Conservation (phyloP, 2,329 filamentous ascomycete species). For the Exophiala sideris region DNA sequence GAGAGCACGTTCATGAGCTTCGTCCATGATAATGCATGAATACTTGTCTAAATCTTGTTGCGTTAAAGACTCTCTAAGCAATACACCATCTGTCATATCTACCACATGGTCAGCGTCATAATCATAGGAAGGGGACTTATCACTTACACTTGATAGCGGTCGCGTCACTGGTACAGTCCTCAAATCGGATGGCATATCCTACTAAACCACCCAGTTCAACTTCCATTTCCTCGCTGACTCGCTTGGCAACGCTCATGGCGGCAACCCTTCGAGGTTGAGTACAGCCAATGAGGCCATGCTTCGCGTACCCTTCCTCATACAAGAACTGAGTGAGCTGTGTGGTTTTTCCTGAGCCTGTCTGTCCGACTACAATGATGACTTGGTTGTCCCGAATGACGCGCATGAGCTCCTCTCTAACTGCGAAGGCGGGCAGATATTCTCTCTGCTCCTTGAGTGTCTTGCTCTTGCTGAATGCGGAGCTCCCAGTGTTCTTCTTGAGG, state of each 20-base stretch:
- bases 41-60: constrained; percentile 93
- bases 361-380: constrained; percentile 92
- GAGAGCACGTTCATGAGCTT: constrained; percentile 92
- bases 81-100: constrained; percentile 95
- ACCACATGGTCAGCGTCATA: constrained; percentile 15
- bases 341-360: constrained; percentile 96
- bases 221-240: constrained; percentile 98
- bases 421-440: constrained; percentile 91
- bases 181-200: constrained; percentile 96
- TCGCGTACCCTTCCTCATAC: constrained; percentile 85
- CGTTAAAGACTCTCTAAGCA: constrained; percentile 87
- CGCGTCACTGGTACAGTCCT: constrained; percentile 94
- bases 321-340: constrained; percentile 95
- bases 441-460: constrained; percentile 88
- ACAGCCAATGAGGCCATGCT: constrained; percentile 86
- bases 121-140: background rate
- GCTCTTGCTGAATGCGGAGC: constrained; percentile 85
- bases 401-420: constrained; percentile 87
- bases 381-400: constrained; percentile 94
- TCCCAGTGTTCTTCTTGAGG: constrained; percentile 78
- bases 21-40: constrained; percentile 99
- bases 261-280: constrained; percentile 96
- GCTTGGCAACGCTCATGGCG: constrained; percentile 96
- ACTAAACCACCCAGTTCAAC: constrained; percentile 82
- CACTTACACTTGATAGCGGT: constrained; percentile 80